phyloP scores from a whole-genome alignment of 2,329 filamentous ascomycete genomes.

The Cephalotrichum gorgonifer region DNA sequence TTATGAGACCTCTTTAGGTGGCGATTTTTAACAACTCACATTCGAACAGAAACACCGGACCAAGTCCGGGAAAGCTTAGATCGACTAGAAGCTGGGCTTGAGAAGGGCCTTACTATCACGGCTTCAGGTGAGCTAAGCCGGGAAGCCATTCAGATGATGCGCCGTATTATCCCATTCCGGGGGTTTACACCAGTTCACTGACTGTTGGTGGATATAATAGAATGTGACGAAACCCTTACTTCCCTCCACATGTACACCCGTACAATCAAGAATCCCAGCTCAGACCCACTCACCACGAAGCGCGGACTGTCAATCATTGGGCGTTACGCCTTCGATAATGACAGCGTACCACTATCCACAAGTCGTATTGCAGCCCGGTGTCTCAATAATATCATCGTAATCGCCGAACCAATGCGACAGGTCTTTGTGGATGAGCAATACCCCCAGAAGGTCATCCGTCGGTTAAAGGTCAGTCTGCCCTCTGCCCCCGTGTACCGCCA shows the following conservation, averaged over 20 bases:
- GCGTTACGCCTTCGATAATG: conserved; percentile 1
- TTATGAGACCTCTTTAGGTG: neutral
- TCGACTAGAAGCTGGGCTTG: conserved; percentile 4
- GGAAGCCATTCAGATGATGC: no score
- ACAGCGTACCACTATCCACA: neutral
- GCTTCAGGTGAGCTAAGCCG: neutral
- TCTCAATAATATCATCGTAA: conserved; percentile 10
- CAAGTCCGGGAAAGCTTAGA: conserved; percentile 1
- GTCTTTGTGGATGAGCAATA: conserved; percentile 9
- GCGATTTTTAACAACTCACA: neutral
- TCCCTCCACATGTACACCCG: conserved; percentile 5
- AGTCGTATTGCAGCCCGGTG: conserved; percentile 1
- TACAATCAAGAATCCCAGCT: neutral
- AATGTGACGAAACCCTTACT: conserved; percentile 4
- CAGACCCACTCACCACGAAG: conserved; percentile 2
- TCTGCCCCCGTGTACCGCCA: neutral
- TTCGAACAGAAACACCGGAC: conserved; percentile 1
- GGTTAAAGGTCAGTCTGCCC: conserved; percentile 4
- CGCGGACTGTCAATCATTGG: conserved; percentile 3
- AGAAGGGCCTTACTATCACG: neutral
- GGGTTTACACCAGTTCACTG: no score
- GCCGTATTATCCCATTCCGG: no score
- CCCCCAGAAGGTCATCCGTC: conserved; percentile 6
- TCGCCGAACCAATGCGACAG: conserved; percentile 8
- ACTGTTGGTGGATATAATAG: no score